These are phyloP conservation scores for Malassezia globosa DNA, from an alignment of 1,284 basidiomycete genomes.

Conservation along the genomic window DNA sequence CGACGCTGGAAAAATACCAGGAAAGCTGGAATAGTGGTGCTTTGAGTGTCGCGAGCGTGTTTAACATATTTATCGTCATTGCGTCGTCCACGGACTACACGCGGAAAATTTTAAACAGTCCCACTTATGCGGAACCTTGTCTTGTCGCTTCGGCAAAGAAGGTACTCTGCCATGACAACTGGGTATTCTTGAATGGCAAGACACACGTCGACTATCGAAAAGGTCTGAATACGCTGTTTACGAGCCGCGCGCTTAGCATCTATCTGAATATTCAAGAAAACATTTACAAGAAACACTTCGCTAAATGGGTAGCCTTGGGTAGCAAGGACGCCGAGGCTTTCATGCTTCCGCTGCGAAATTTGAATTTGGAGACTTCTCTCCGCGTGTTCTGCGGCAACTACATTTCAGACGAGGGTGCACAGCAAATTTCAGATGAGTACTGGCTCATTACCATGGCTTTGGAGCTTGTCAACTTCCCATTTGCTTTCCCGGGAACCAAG, in stretches of 20 bases:
- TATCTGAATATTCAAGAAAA: conserved; percentile 78
- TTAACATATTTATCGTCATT: conserved; percentile 45
- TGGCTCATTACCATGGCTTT: conserved; percentile 90
- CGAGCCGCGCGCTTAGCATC: conserved; percentile 59
- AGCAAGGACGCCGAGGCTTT: conserved; percentile 47
- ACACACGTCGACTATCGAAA: conserved; percentile 86
- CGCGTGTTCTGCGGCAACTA: conserved; percentile 87
- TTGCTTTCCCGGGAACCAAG: conserved; percentile 70
- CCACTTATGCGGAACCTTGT: conserved; percentile 56
- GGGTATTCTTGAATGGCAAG: conserved; percentile 95
- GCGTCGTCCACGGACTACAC: conserved; percentile 44
- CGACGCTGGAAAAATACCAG: conserved; percentile 44
- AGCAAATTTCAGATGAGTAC: conserved; percentile 81
- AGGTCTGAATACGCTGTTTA: conserved; percentile 81
- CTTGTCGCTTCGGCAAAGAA: conserved; percentile 85
- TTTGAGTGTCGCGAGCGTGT: conserved; percentile 44
- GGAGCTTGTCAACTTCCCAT: conserved; percentile 96
- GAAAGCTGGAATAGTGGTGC: conserved; percentile 45
- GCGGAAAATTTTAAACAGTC: conserved; percentile 46
- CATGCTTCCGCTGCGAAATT: conserved; percentile 80
- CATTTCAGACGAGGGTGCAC: conserved; percentile 65
- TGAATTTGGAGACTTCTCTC: conserved; percentile 96
- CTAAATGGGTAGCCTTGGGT: conserved; percentile 46
- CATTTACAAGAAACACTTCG: conserved; percentile 68
- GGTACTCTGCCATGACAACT: conserved; percentile 77